Base-by-base conservation (phyloP, 2,329 filamentous ascomycete genomes). In the Didymellaceae sp. region DNA sequence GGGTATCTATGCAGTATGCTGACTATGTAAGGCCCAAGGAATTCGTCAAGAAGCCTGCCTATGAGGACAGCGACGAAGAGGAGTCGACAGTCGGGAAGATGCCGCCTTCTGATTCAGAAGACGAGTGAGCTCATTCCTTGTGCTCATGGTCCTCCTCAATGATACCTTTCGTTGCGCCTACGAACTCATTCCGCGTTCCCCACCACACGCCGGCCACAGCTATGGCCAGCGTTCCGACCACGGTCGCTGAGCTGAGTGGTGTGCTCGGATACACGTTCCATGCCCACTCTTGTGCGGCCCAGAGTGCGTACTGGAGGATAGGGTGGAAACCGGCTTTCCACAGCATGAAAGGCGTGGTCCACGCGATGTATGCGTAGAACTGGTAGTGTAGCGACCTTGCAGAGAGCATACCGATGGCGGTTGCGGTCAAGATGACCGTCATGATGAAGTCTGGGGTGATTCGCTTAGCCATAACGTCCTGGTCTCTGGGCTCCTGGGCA, bases 241-340 rank as follows among this genome's bases (percentile, higher is more conserved):
- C 92, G 5, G 81, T 76, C 55, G 75, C 72, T 5, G 87, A 89
- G 70, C 86, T 89, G 26, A 69, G 57, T 45, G 79, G 74, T 25
- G 86, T 88, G 69, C 91, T 96, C n/a, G 92, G 92, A 69, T 89
- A 97, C 8, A 92, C 85, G 63, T 97, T 96, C 92, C 92, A 97
- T 10, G 89, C 90, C 86, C 88, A 92, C 73, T 97, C 92, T 74
- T 97, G 92, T 52, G 84, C 79, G 3, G 79, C 82, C 88, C 90
- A 96, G 8, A 92, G 74, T 4, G 75, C 75, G 65, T 87, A 87
- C 60, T 91, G 83, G 24, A 88, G 65, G 9, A 87, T 67, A 0
- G 88, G 87, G 63, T 88, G 86, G 53, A 86, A 77, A 1, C 87
- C 86, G 46, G 86, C 84, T 65, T 85, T 84, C 91, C 91, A 97